Evolutionary conservation across 345 rosid species (phyloP).

Genomic region (Draba incana): DNA sequence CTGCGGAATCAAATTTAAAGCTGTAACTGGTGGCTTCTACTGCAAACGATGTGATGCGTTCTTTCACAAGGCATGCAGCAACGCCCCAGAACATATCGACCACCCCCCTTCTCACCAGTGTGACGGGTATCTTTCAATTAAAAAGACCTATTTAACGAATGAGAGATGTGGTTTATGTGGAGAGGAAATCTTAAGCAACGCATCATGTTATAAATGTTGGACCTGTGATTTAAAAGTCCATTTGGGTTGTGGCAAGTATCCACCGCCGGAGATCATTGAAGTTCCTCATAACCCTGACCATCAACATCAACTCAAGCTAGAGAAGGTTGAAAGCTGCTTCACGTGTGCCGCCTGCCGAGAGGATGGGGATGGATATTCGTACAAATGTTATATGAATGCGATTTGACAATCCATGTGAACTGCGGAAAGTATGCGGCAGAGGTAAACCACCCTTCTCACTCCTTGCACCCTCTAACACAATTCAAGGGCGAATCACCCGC

Average conservation of each 20-base stretch:
- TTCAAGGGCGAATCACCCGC: background rate
- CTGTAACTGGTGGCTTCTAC: background rate
- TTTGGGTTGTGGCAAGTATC: background rate
- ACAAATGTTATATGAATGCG: background rate
- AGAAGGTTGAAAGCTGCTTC: background rate
- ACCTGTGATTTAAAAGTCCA: background rate
- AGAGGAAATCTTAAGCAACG: no score
- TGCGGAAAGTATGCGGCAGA: background rate
- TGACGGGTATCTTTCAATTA: background rate
- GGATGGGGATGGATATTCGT: background rate
- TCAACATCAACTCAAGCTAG: conserved; percentile 6
- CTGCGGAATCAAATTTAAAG: background rate
- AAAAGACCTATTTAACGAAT: no score
- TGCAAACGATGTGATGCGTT: background rate
- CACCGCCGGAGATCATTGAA: background rate
- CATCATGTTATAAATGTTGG: no score
- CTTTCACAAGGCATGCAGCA: background rate
- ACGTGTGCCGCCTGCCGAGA: background rate
- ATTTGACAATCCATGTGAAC: conserved; percentile 1
- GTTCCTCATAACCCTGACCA: conserved; percentile 4
- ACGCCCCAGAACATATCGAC: background rate
- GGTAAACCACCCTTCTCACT: conserved; percentile 16
- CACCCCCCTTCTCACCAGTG: background rate
- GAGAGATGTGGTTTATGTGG: background rate
- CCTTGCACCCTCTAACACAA: conserved; percentile 13